Conservation (phyloP, 441 rosid species). For the Adansonia gregorii region DNA sequence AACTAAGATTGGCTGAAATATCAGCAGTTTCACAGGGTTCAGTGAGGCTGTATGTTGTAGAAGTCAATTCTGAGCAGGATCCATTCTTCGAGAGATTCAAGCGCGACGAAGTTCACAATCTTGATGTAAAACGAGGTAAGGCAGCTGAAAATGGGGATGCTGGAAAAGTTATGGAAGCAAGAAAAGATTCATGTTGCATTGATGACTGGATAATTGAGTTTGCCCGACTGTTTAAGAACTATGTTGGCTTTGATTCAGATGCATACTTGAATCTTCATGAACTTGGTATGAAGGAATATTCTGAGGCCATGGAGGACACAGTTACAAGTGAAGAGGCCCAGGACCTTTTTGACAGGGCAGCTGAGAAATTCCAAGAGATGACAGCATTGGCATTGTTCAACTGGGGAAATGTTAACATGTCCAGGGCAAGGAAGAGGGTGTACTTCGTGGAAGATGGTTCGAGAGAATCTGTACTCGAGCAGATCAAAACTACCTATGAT, state of each 20-base stretch:
- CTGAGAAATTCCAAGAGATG: conserved; percentile 66
- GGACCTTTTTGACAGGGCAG: conserved; percentile 55
- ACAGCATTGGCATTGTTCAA: conserved; percentile 68
- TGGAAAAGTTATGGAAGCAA: conserved; percentile 29
- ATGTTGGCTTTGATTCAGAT: conserved; percentile 58
- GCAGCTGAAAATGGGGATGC: conserved; percentile 34
- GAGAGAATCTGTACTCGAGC: conserved; percentile 45
- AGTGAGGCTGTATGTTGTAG: conserved; percentile 51
- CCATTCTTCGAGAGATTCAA: conserved; percentile 50
- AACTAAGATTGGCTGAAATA: conserved; percentile 62
- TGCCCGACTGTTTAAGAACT: conserved; percentile 58
- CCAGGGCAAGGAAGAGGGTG: conserved; percentile 61
- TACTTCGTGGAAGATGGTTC: conserved; percentile 46
- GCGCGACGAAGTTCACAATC: conserved; percentile 31
- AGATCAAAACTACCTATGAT: conserved; percentile 49
- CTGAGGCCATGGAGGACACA: conserved; percentile 74
- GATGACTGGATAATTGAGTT: conserved; percentile 68
- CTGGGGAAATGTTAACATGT: conserved; percentile 69
- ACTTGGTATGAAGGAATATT: conserved; percentile 62
- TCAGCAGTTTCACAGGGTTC: conserved; percentile 45
- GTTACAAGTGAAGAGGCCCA: conserved; percentile 73
- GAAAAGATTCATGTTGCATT: conserved; percentile 39
- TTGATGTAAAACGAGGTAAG: conserved; percentile 21
- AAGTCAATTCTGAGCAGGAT: conserved; percentile 63
- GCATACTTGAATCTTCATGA: conserved; percentile 63